phyloP scores from a whole-genome alignment of 2,329 filamentous ascomycete genomes.

The Macrophomina phaseolina region DNA sequence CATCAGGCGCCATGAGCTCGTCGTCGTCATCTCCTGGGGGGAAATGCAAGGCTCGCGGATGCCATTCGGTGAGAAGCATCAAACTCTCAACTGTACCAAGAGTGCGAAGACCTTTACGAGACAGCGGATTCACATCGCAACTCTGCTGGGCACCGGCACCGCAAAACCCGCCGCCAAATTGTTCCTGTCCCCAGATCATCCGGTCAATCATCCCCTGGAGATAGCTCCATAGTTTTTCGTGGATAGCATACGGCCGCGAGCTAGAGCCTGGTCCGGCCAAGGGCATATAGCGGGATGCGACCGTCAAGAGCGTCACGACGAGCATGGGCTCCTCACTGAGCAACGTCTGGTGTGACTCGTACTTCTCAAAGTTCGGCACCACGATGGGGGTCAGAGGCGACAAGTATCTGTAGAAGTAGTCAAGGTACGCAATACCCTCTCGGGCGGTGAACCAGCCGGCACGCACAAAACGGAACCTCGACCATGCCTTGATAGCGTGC shows the following conservation, averaged over 20 bases:
- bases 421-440: constrained; percentile 91
- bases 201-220: constrained; percentile 94
- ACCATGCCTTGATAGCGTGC: constrained; percentile 85
- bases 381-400: constrained; percentile 93
- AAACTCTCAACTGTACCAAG: constrained; percentile 93
- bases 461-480: constrained; percentile 89
- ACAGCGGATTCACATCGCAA: constrained; percentile 68
- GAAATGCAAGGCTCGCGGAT: constrained; percentile 92
- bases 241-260: constrained; percentile 87
- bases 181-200: constrained; percentile 94
- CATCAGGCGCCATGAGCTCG: constrained; percentile 67
- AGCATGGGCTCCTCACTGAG: constrained; percentile 92
- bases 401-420: constrained; percentile 93
- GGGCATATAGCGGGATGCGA: constrained; percentile 83
- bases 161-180: constrained; percentile 87
- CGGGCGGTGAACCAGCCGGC: constrained; percentile 95
- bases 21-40: constrained; percentile 73
- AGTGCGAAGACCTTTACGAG: constrained; percentile 75
- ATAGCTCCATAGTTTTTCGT: constrained; percentile 94
- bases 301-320: constrained; percentile 87
- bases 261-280: constrained; percentile 80
- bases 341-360: constrained; percentile 78
- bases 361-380: constrained; percentile 84
- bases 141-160: constrained; percentile 70
- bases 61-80: constrained; percentile 95